phyloP scores from a whole-genome alignment of 768 basidiomycete genomes.

The Gymnopilus junonius region DNA sequence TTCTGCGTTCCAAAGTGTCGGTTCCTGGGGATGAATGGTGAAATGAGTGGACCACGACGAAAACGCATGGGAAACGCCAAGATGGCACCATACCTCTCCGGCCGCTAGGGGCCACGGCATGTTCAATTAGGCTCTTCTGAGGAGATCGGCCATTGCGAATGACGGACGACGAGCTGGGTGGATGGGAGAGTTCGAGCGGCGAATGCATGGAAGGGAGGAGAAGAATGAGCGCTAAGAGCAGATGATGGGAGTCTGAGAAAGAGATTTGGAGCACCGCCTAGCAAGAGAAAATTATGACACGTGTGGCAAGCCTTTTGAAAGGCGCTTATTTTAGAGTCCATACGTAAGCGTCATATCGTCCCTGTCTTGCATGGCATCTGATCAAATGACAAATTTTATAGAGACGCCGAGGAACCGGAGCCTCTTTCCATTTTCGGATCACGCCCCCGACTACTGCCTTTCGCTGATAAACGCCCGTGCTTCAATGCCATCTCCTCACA shows the following conservation, averaged over 20 bases:
- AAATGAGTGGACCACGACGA: background rate
- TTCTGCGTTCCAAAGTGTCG: constrained; percentile 30
- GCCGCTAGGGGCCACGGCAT: constrained; percentile 22
- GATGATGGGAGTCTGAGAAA: constrained; percentile 17
- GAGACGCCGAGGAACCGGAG: constrained; percentile 10
- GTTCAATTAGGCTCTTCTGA: constrained; percentile 7
- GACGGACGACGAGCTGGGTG: background rate
- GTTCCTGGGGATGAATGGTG: constrained; percentile 18
- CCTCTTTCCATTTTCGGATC: constrained; percentile 3
- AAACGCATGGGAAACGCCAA: background rate
- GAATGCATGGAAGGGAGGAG: constrained; percentile 6
- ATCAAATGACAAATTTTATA: background rate
- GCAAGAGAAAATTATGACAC: constrained; percentile 1
- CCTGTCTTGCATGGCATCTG: background rate
- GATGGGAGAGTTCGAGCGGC: constrained; percentile 8
- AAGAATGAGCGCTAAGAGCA: constrained; percentile 20
- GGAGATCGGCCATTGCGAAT: constrained; percentile 4
- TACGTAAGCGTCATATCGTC: background rate
- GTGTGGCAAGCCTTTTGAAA: constrained; percentile 4
- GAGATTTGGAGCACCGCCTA: constrained; percentile 5
- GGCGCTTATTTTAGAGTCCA: background rate
- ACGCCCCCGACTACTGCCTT: background rate
- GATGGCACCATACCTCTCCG: constrained; percentile 20
- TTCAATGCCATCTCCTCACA: background rate
- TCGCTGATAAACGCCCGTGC: constrained; percentile 7